Evolutionary conservation across 2,329 filamentous ascomycete species (phyloP), one percentile per base, ranked within the genome.

Genomic region (Alternaria sp.): DNA sequence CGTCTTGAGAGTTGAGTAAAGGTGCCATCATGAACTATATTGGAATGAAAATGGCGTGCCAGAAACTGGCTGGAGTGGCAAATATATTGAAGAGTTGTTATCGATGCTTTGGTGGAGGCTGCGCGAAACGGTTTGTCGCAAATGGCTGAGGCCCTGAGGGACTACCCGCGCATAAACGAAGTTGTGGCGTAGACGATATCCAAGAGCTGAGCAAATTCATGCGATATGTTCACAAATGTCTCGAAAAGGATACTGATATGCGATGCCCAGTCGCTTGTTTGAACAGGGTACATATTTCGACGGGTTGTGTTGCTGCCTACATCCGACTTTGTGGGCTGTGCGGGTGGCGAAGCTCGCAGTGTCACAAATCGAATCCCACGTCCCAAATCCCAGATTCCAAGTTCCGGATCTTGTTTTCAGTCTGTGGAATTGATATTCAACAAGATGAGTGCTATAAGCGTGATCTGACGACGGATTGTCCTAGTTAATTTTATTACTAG

Each of bases 191-290:
- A 36, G 27, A 5, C 14, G 16, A 27, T 22, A 7, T 46, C 30
- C 11, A 27, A 52, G 44, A 52, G 36, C 54, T 55, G 38, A 27
- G 14, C 22, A 51, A 32, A 36, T 56, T 59, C 50, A 63, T 60
- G 60, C 63, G 18, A 12, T 58, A 25, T 27, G 14, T 11, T 45
- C 3, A 12, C 2, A 20, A 14, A 34, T 2, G 27, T 32, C 27
- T 10, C 22, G 22, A 51, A 25, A 18, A 32, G 44, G 28, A 16
- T 20, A 20, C 18, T 34, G 25, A 25, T 45, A 27, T 16, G 55
- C 44, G 40, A 44, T 46, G 49, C 55, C 50, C 25, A 51, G 48
- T 48, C 58, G 58, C 52, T 57, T 57, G 40, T 52, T 48, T 28
- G 38, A 48, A 51, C 45, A 49, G 3, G 41, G 27, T 5, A 36